Evolutionary conservation across 257 asterid genomes (phyloP), one percentile per base, ranked within the genome.

Genomic region (Solanum pennellii): DNA sequence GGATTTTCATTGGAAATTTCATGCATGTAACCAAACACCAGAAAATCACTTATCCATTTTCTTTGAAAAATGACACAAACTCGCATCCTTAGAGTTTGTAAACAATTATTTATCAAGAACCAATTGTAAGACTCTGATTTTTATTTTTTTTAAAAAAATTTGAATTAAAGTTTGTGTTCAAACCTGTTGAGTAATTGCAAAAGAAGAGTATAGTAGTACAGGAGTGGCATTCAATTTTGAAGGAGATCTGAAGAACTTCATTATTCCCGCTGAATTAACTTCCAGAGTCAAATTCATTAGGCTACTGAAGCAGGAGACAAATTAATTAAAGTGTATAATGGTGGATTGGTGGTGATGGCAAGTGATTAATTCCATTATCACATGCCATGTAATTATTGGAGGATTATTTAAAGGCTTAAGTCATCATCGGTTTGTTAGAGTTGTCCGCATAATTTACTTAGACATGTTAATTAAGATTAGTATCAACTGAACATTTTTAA

Each of bases 141-240:
- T 11, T 5, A 11, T 4, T 35, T 35, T 35, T 35, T 35, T 4
- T 3, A 12, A 20, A n/a, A 6, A 74, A 11, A 12, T 12, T 5
- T 2, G 7, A 41, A 2, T 6, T 6, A 15, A 45, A 75, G 59
- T 75, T 12, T 41, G 59, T 75, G 59, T 41, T 31, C 59, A 41
- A 41, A 92, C 98, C 97, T 89, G 94, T 93, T 13, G 98, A 87
- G 82, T 92, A 89, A 88, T 92, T 92, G 90, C 84, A 89, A 93
- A 89, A 89, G 87, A 93, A 84, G 37, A 91, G 60, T 29, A 94
- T 59, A 87, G 39, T 83, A 87, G 45, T 83, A 90, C 21, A 88
- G 90, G 16, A 89, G 88, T 83, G 83, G 88, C 41, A 59, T 87
- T 71, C 87, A 91, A 85, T 79, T 86, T 93, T 52, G 75, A 39